Base-by-base conservation (phyloP, 2,329 filamentous ascomycete genomes). In the Chrysoporthe puriensis region DNA sequence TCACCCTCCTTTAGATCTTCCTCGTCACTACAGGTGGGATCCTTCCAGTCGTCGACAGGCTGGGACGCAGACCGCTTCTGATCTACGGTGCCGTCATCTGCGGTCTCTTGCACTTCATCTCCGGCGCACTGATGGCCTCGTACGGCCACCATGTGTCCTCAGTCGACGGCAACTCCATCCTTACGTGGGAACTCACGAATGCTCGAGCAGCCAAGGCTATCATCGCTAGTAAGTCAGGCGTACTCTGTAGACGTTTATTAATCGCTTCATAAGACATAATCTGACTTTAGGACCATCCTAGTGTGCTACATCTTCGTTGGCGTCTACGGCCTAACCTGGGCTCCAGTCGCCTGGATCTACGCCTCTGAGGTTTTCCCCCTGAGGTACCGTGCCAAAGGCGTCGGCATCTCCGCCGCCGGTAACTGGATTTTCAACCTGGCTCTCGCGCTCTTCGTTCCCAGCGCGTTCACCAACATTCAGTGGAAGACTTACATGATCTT, bases 401-500 rank as follows among this genome's bases (percentile, higher is more conserved):
- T 86, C 7, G 82, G 84, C 21, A 76, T 87, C 2, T 76, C 83
- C 0, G 86, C 85, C 0, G 83, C 84, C 1, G 77, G 78, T 4
- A 84, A 84, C 74, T 85, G 83, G 83, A 77, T 78, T 2, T 83
- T 84, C 75, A 84, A 84, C 73, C 83, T 84, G 66, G 83, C 82
- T 2, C 77, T 84, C 14, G 81, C 80, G 3, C 83, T 80, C 70
- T 84, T 84, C 64, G 81, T 83, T 0, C 83, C 82, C 0, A 79
- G 81, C 58, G 74, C 78, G 1, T 83, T 84, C 68, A 78, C 73
- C 36, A 81, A 78, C 56, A 83, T 84, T 42, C 77, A 79, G 58
- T 87, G 85, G 85, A 76, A 81, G 74, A 81, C 82, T 0, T 87
- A 86, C 71, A 78, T 84, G 65, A 73, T 86, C 21, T 86, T 86